phyloP scores from a whole-genome alignment of 257 asterid species.

The Hygrophila difformis region DNA sequence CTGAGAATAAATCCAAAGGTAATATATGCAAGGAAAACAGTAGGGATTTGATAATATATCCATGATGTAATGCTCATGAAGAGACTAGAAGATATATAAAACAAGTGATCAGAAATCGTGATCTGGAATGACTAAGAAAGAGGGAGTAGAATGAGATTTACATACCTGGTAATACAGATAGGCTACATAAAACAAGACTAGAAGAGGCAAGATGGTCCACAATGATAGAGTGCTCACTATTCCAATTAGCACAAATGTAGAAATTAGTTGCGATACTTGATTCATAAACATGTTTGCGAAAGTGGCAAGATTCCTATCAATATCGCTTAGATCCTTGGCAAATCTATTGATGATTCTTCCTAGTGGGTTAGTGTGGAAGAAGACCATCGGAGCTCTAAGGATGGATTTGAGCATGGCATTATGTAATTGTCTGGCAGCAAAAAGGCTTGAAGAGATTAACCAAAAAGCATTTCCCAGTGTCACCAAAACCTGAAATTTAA shows the following conservation, averaged over 20 bases:
- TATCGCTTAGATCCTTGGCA: constrained; percentile 89
- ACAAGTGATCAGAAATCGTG: too few species aligned
- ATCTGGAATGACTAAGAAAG: too few species aligned
- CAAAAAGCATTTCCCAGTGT: constrained; percentile 77
- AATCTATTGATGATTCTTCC: constrained; percentile 93
- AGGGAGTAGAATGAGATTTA: neutral
- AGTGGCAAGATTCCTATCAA: constrained; percentile 83
- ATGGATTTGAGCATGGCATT: constrained; percentile 68
- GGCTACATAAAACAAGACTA: constrained; percentile 75
- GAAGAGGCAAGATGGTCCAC: constrained; percentile 97
- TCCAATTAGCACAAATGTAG: constrained; percentile 92
- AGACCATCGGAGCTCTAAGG: constrained; percentile 95
- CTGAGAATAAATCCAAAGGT: too few species aligned
- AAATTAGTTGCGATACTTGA: constrained; percentile 75
- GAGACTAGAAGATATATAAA: too few species aligned
- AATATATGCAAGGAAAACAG: neutral
- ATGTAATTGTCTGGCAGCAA: constrained; percentile 78
- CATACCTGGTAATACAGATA: constrained; percentile 93
- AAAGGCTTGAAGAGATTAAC: constrained; percentile 85
- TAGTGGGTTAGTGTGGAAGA: constrained; percentile 92
- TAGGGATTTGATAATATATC: neutral
- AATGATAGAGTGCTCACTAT: constrained; percentile 92
- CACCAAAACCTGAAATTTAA: constrained; percentile 57
- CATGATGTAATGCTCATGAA: too few species aligned
- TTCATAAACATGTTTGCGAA: constrained; percentile 67